Percentiles rank a stretch among this genome's conserved stretches.
phyloP scores from a whole-genome alignment of 306 rosid genomes.

The Mimosa pudica region DNA sequence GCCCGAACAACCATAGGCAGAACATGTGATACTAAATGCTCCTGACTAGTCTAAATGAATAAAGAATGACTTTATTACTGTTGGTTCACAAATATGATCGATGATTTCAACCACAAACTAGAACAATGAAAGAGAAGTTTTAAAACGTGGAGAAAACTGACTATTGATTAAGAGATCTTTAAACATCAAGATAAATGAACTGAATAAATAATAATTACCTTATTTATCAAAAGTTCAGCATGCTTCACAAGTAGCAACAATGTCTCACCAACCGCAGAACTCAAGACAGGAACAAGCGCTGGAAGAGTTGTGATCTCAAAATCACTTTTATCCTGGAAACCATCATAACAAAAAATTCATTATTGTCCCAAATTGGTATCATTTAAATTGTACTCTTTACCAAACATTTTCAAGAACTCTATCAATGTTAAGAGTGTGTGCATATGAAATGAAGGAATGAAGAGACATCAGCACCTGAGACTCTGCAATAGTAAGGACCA shows the following conservation, averaged over 20 bases:
- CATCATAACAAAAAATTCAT: slow-evolving; percentile 19
- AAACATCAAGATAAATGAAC: slow-evolving; percentile 26
- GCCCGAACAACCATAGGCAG: slow-evolving; percentile 97
- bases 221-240: slow-evolving; percentile 83
- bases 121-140: neutral
- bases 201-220: slow-evolving; percentile 54
- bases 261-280: slow-evolving; percentile 85
- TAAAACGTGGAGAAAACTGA: slow-evolving; percentile 18
- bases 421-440: neutral
- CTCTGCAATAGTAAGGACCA: slow-evolving; percentile 98
- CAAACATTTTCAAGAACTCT: slow-evolving; percentile 13
- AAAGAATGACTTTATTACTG: slow-evolving; percentile 18
- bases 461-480: slow-evolving; percentile 73
- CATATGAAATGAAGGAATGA: neutral
- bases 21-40: slow-evolving; percentile 75
- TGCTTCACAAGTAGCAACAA: slow-evolving; percentile 86
- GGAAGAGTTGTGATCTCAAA: slow-evolving; percentile 94
- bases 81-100: neutral
- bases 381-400: neutral
- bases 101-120: neutral
- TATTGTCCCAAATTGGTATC: neutral
- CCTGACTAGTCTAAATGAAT: slow-evolving; percentile 73
- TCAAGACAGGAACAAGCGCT: slow-evolving; percentile 91
- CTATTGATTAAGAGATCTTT: slow-evolving; percentile 5
- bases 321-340: slow-evolving; percentile 82